phyloP scores from a whole-genome alignment of 805 yeast species.

The Tetrapisispora taiwanensis region DNA sequence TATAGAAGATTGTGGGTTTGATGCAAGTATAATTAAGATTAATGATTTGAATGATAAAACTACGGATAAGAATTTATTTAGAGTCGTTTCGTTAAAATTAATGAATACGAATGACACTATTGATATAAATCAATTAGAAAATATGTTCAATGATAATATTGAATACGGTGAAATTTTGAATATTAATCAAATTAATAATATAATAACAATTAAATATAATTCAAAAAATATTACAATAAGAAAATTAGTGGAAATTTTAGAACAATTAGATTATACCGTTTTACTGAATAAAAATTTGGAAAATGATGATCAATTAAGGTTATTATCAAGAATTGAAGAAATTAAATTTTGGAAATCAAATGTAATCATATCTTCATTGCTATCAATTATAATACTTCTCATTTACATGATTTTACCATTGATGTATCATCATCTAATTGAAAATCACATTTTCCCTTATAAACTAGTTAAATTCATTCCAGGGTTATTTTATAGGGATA shows the following conservation, averaged over 20 bases:
- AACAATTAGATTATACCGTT: slow-evolving; percentile 44
- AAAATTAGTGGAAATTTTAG: slow-evolving; percentile 43
- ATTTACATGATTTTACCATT: slow-evolving; percentile 40
- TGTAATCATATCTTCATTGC: slow-evolving; percentile 39
- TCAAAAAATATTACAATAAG: slow-evolving; percentile 51
- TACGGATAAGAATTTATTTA: not conserved
- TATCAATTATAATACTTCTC: slow-evolving; percentile 55
- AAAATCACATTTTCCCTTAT: slow-evolving; percentile 29
- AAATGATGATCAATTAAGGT: slow-evolving; percentile 55
- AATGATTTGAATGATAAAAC: not conserved
- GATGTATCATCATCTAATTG: slow-evolving; percentile 20
- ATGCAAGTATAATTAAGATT: slow-evolving; percentile 27
- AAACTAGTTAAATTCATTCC: slow-evolving; percentile 9
- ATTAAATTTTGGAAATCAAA: slow-evolving; percentile 58
- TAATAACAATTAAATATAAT: slow-evolving; percentile 37
- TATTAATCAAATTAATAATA: slow-evolving; percentile 2
- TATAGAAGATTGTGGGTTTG: slow-evolving; percentile 74
- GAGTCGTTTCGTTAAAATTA: not conserved
- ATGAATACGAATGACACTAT: not conserved
- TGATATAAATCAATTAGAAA: not conserved
- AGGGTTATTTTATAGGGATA: slow-evolving; percentile 28
- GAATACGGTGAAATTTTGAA: slow-evolving; percentile 1
- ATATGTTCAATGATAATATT: not conserved
- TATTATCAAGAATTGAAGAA: slow-evolving; percentile 62
- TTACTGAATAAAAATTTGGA: slow-evolving; percentile 38